Percentiles rank a stretch among this genome's conserved stretches.
Evolutionary conservation across 768 basidiomycete genomes (phyloP).

Genomic region (Pleurotus eryngii): DNA sequence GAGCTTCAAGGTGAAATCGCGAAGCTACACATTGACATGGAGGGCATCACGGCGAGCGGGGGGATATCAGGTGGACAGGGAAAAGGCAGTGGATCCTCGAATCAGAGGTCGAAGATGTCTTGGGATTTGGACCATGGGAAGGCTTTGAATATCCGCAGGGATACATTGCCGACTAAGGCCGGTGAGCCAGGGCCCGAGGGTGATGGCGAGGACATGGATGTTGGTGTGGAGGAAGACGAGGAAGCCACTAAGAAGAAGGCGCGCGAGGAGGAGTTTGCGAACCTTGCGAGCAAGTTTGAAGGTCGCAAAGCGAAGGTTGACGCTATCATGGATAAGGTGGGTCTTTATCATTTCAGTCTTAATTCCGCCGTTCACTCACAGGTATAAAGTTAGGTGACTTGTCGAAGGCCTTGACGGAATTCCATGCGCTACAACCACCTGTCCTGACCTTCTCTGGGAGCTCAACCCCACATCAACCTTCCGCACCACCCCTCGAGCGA

Average conservation of each 20-base stretch:
- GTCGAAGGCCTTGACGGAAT: conserved; percentile 44
- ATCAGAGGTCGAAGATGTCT: conserved; percentile 7
- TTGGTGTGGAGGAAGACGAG: conserved; percentile 48
- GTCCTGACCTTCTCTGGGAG: conserved; percentile 32
- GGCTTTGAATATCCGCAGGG: neutral
- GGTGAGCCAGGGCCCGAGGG: conserved; percentile 22
- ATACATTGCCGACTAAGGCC: neutral
- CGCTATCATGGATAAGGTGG: conserved; percentile 72
- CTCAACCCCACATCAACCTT: neutral
- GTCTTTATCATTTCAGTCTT: conserved; percentile 9
- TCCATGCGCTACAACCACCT: conserved; percentile 46
- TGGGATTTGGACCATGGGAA: conserved; percentile 5
- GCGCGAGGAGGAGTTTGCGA: conserved; percentile 67
- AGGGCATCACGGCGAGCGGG: conserved; percentile 48
- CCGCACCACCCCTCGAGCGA: neutral
- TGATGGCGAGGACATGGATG: conserved; percentile 45
- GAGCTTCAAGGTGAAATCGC: conserved; percentile 73
- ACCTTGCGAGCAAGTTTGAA: conserved; percentile 63
- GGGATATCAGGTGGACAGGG: conserved; percentile 34
- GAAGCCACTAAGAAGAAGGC: conserved; percentile 52
- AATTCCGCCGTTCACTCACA: neutral
- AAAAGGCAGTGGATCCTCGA: conserved; percentile 14
- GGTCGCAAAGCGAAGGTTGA: conserved; percentile 67
- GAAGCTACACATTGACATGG: conserved; percentile 72
- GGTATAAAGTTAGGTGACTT: conserved; percentile 53